These are phyloP conservation scores for Gamsiella multidivaricata DNA, from an alignment of 192 early-diverging fungal genomes.

Conservation along the genomic window DNA sequence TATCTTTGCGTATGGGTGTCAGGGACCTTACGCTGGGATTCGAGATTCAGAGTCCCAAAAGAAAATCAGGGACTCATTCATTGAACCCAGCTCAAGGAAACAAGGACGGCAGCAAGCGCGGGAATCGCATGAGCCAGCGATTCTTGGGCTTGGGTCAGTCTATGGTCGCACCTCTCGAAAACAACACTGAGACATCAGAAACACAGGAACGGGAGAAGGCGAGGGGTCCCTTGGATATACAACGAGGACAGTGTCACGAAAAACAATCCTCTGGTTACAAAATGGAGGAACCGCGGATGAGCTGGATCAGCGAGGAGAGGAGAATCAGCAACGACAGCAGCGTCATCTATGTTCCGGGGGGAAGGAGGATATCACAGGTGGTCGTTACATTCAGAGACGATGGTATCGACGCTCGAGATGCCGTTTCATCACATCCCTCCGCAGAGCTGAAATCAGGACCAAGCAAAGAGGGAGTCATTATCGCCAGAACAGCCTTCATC, in stretches of 20 bases:
- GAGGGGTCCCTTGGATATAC: not conserved
- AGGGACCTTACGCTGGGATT: slow-evolving; percentile 19
- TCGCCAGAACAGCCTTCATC: slow-evolving; percentile 8
- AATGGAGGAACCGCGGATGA: not conserved
- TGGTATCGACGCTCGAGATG: not conserved
- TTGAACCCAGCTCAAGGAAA: not conserved
- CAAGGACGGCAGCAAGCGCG: not conserved
- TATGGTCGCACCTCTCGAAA: slow-evolving; percentile 14
- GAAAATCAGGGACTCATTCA: slow-evolving; percentile 12
- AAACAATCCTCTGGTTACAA: not conserved
- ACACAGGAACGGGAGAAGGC: slow-evolving; percentile 3
- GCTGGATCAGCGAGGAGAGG: slow-evolving; percentile 1
- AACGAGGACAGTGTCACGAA: not conserved
- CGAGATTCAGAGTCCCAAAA: slow-evolving; percentile 27
- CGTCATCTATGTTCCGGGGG: slow-evolving; percentile 7
- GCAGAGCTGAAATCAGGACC: not conserved
- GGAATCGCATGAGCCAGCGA: slow-evolving; percentile 9
- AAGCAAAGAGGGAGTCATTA: not conserved
- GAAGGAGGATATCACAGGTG: slow-evolving; percentile 30
- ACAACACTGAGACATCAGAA: not conserved
- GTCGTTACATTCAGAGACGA: slow-evolving; percentile 39
- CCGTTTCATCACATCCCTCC: not conserved
- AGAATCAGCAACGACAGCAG: slow-evolving; percentile 8
- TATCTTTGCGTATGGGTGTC: not conserved
- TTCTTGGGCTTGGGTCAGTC: slow-evolving; percentile 24